phyloP scores from a whole-genome alignment of 208 protist genomes.

The Trypanosoma caninum region DNA sequence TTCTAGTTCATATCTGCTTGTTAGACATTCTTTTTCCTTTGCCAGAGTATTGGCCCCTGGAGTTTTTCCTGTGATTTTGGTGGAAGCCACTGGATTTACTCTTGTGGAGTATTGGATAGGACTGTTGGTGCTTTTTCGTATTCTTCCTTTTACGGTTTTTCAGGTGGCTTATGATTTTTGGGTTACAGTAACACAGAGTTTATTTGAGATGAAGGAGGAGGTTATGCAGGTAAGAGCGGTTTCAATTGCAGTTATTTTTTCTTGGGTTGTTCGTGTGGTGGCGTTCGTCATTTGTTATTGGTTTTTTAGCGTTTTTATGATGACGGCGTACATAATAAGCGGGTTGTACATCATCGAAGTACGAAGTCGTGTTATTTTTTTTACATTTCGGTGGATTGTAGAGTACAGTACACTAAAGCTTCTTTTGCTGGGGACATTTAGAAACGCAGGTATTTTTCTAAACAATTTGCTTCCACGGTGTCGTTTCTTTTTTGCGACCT shows the following conservation, averaged over 20 bases:
- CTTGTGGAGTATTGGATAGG: not conserved
- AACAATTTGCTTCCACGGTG: not conserved
- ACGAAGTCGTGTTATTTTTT: not conserved
- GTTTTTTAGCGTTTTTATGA: constrained; percentile 2
- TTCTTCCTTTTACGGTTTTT: not conserved
- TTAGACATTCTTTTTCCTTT: constrained; percentile 6
- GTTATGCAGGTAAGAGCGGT: not conserved
- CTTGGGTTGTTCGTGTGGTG: not conserved
- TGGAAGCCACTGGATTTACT: not conserved
- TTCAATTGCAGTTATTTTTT: constrained; percentile 7
- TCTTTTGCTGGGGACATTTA: too few relatives aligned
- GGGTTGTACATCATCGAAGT: constrained; percentile 3
- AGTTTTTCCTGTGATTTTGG: not conserved
- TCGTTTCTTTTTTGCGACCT: not conserved
- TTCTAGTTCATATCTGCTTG: not conserved
- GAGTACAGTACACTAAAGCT: too few relatives aligned
- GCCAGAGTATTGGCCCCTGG: not conserved
- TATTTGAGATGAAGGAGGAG: constrained; percentile 11
- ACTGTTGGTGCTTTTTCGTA: constrained; percentile 1
- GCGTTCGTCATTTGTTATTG: constrained; percentile 20
- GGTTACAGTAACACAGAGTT: not conserved
- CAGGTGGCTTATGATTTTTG: not conserved
- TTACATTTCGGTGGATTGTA: too few relatives aligned
- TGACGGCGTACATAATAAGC: constrained; percentile 4
- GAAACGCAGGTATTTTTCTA: not conserved